phyloP scores from a whole-genome alignment of 768 basidiomycete species.

The Lactifluus volemus region DNA sequence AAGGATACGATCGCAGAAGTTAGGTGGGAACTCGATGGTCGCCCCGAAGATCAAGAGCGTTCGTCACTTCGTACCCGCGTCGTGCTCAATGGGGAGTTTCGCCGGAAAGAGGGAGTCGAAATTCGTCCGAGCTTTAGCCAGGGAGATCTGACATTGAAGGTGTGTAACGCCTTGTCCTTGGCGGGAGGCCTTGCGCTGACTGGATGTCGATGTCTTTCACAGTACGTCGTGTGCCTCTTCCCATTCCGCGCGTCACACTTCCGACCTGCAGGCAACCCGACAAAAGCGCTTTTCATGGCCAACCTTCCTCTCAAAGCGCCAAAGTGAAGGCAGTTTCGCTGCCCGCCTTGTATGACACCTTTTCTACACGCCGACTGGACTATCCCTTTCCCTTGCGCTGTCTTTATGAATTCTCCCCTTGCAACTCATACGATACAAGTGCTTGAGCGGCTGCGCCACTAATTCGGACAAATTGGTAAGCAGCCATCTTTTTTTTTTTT shows the following conservation, averaged over 20 bases:
- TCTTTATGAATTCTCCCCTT: too few relatives aligned
- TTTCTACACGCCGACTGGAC: background rate
- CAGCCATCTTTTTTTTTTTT: too few relatives aligned
- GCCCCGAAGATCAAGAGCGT: background rate
- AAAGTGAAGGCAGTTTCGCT: background rate
- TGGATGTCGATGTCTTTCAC: background rate
- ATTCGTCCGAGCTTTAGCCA: background rate
- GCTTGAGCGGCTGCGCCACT: too few relatives aligned
- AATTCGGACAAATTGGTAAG: too few relatives aligned
- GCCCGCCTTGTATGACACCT: background rate
- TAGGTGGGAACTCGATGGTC: background rate
- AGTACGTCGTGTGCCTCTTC: conserved; percentile 7
- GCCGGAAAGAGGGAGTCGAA: background rate
- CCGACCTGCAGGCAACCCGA: background rate
- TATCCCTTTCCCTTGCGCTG: background rate
- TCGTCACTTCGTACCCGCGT: background rate
- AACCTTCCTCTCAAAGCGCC: background rate
- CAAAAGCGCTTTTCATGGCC: conserved; percentile 3
- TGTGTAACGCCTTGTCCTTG: background rate
- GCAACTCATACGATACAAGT: too few relatives aligned
- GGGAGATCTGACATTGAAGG: conserved; percentile 1
- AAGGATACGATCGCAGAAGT: background rate
- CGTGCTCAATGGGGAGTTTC: background rate
- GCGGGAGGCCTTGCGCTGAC: background rate
- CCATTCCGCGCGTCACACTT: conserved; percentile 1